Evolutionary conservation across 306 rosid genomes (phyloP).

Genomic region (Cucurbita maxima): DNA sequence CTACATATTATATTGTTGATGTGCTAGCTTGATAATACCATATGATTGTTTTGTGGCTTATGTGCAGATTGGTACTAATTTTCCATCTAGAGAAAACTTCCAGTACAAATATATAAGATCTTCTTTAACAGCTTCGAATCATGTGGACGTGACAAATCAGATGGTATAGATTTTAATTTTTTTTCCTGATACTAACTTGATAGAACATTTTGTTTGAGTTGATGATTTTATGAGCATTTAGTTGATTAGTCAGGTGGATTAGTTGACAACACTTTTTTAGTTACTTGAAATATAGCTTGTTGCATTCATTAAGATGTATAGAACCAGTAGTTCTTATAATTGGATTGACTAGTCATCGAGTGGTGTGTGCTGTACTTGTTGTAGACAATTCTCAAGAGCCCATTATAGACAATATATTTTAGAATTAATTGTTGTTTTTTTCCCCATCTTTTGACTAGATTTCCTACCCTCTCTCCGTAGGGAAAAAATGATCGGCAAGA

Average conservation of each 20-base stretch:
- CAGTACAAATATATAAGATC: conserved; percentile 24
- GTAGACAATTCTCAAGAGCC: background rate
- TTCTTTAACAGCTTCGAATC: conserved; percentile 38
- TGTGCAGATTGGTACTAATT: conserved; percentile 37
- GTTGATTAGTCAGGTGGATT: background rate
- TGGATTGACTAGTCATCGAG: background rate
- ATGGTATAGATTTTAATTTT: conserved; percentile 35
- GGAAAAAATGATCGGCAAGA: background rate
- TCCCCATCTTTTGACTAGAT: background rate
- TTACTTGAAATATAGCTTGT: conserved; percentile 3
- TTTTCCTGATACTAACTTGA: background rate
- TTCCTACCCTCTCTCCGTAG: background rate
- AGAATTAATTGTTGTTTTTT: background rate
- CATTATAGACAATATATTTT: background rate
- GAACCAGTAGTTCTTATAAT: background rate
- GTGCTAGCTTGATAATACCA: background rate
- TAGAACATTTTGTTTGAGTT: background rate
- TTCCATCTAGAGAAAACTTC: conserved; percentile 24
- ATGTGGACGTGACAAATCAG: conserved; percentile 28
- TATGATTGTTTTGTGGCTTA: conserved; percentile 9
- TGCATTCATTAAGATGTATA: background rate
- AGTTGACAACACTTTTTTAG: background rate
- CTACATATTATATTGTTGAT: background rate
- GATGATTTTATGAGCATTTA: background rate
- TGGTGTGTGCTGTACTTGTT: background rate